Base-by-base conservation (phyloP, 2,329 filamentous ascomycete species). In the Zopfia rhizophila region DNA sequence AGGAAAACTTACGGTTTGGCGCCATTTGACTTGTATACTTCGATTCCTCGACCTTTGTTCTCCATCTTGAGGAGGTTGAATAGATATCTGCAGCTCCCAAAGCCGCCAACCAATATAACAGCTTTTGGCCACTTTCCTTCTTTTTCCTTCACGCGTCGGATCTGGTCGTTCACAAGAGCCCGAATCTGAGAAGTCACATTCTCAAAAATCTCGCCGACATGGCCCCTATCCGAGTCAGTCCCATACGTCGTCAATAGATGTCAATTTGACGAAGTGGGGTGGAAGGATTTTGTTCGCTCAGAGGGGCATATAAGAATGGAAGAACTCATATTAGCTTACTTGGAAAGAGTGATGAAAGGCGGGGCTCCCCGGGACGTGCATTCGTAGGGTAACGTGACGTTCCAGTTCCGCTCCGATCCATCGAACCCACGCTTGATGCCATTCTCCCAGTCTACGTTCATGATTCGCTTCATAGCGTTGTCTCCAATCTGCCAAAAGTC, bases 391-490 rank as follows among this genome's bases (percentile, higher is more conserved):
- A 51, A 24, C 4, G 19, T 39, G 6, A 51, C 44, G 16, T 35
- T 46, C 48, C 51, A 55, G 4, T 10, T 42, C 6, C 30, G 18
- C 4, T 39, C 25, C 14, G 47, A 28, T 4, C 41, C 58, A 3
- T 47, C 52, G 25, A 60, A 63, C 3, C 35, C 30, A 13, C 53
- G 41, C 24, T 63, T 63, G 30, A 63, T 53, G 2, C 52, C 56
- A 35, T 52, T 51, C 41, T 64, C 60, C 46, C 58, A 61, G 29
- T 61, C 31, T 4, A 19, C 38, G 35, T 38, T 56, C 54, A 64
- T 63, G 23, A 58, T 49, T 6, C 32, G 38, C 22, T 50, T 58
- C 18, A 53, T 53, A 12, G 51, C 32, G 7, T 28, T 10, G 10
- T 53, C 47, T 18, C 51, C 46, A 17, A 45, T 28, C 45, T 13